Percentiles rank a stretch among this genome's conserved stretches.
These are phyloP conservation scores for Persicaria tinctoria DNA, from an alignment of 148 eudicot species.

Conservation along the genomic window DNA sequence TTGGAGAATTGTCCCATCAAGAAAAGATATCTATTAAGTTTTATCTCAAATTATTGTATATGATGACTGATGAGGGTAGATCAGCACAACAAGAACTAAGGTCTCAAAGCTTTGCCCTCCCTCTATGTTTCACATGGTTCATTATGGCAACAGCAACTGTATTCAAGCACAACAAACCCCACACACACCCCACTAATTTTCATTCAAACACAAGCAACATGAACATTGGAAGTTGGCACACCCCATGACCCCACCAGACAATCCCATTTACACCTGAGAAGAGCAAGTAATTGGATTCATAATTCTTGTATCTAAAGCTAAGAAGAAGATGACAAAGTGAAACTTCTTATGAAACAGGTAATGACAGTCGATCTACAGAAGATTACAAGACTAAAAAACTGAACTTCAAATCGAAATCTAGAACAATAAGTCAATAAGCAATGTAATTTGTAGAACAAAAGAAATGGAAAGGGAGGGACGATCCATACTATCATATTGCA, in stretches of 20 bases:
- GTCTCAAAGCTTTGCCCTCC: neutral
- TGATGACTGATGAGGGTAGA: neutral
- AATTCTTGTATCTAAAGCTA: neutral
- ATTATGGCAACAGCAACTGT: neutral
- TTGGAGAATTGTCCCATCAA: neutral
- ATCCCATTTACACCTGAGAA: slow-evolving; percentile 2
- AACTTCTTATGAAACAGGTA: neutral
- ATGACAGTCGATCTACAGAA: slow-evolving; percentile 1
- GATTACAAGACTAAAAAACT: neutral
- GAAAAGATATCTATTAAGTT: neutral
- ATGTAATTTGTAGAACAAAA: neutral
- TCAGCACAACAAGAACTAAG: neutral
- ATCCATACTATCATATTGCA: neutral
- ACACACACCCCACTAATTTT: slow-evolving; percentile 5
- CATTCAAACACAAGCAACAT: neutral
- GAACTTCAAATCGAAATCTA: neutral
- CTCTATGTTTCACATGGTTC: neutral
- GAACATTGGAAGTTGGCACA: neutral
- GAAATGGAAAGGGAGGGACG: neutral
- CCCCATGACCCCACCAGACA: slow-evolving; percentile 6
- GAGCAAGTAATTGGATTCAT: slow-evolving; percentile 1
- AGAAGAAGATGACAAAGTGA: neutral
- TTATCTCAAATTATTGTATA: neutral
- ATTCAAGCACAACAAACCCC: neutral
- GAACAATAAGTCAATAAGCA: neutral